Evolutionary conservation across 768 basidiomycete species (phyloP), one percentile per base, ranked within the genome.

Genomic region (Melanogaster broomeanus): DNA sequence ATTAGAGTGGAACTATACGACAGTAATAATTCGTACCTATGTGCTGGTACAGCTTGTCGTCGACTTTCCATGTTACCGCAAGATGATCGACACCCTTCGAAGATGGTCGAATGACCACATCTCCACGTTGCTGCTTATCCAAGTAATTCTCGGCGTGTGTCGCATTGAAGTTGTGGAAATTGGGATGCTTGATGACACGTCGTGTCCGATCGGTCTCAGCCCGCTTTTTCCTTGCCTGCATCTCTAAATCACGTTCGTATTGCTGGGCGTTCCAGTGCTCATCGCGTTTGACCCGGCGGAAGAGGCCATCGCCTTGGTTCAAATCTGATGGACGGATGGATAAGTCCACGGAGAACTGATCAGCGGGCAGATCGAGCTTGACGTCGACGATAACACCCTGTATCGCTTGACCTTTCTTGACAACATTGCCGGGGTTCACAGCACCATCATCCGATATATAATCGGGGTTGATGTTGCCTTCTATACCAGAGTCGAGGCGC

Each of bases 31-130:
- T 62, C 87, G 45, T 63, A 93, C 94, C 94, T 51, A 99, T 90
- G 65, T 99, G 97, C 65, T 98, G 97, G 69, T 90, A 98, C 24
- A 99, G 74, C 53, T 87, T 90, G 51, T 97, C 89, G 56, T 95
- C 96, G 2, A 99, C 94, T 72, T 98, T 99, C 97, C 97, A 99
- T 0, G 97, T 99, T 10, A 99, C 89, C 39, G 96, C 96, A 33
- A 99, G 77, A 72, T 98, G 97, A 61, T 97, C 83, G 33, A 79
- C 73, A 13, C 96, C 96, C 69, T 95, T 94, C 4, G 96, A 98
- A 16, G 94, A 96, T 0, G 97, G 97, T 40, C 97, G 78, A 57
- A 99, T 93, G 37, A 98, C 90, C 35, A 96, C 95, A 68, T 98
- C 97, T 10, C 97, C 97, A 18, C 92, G 84, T 60, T 94, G 93